Evolutionary conservation across 2,329 filamentous ascomycete genomes (phyloP), one percentile per base, ranked within the genome.

Genomic region (Monilinia fructigena): DNA sequence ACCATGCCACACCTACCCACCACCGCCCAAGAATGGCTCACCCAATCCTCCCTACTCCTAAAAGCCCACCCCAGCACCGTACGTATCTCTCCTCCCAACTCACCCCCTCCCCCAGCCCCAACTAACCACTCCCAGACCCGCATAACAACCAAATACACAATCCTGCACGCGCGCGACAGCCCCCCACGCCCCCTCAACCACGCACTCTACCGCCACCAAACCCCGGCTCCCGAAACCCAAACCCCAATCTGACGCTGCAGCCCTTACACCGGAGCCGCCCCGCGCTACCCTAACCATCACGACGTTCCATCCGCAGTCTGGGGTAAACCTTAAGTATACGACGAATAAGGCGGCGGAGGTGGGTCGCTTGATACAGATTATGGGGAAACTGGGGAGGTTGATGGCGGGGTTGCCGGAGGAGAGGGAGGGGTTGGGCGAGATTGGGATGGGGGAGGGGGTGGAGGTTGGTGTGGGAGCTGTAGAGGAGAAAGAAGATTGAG

Each of bases 281-380:
- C 84, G 84, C 70, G 93, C 89, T 70, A 86, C 83, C 65, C 88
- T 99, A 62, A 89, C 88, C 4, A 81, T 99, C 68, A 98, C 96
- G 81, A 95, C 95, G 5, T 98, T 88, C 80, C 92, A 97, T 77
- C 90, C 95, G 0, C 81, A 81, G 53, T 90, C 88, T 65, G 95
- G 95, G 74, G 88, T 89, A 67, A 89, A 89, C 68, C 84, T 99
- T 70, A 96, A 97, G 80, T 98, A 97, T 82, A 85, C 86, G 76
- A 99, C 95, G 47, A 89, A 89, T 76, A 96, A 97, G 79, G 92
- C 90, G 26, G 91, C 92, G 26, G 94, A 98, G 79, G 93, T 99
- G 12, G 89, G 90, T 31, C 83, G 95, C 38, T 80, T 99, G 73
- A 86, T 99, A 66, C 86, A 87, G 62, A 75, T 89, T 54, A 78